Conservation (phyloP, 2,329 filamentous ascomycete species). For the Hypocreales sp. region DNA sequence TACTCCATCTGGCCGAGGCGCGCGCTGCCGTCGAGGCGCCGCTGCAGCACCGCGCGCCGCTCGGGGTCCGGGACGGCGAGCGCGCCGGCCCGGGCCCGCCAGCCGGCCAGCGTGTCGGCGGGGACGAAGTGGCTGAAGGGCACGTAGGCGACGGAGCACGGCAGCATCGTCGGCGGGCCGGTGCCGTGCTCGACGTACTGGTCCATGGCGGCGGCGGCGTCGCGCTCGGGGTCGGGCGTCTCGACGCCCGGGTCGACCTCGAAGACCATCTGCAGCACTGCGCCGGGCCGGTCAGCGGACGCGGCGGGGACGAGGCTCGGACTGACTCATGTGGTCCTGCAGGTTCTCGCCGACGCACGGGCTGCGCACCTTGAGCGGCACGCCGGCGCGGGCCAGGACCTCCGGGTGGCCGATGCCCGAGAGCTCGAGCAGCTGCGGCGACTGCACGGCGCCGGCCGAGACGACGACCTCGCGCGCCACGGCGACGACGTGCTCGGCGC, state of each 20-base stretch:
- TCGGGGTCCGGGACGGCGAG: constrained; percentile 8
- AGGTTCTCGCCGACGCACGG: constrained; percentile 32
- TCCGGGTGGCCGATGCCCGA: constrained; percentile 38
- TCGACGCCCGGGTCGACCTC: constrained; percentile 25
- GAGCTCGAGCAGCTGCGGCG: constrained; percentile 43
- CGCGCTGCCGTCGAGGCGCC: constrained; percentile 15
- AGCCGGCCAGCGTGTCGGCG: constrained; percentile 6
- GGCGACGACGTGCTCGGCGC: constrained; percentile 18
- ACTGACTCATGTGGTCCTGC: constrained; percentile 26
- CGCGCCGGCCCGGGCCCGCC: constrained; percentile 8
- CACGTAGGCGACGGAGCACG: constrained; percentile 25
- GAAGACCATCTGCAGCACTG: constrained; percentile 27
- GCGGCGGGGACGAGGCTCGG: background rate
- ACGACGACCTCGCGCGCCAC: constrained; percentile 39
- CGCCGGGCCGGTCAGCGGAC: no score
- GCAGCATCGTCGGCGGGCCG: constrained; percentile 23
- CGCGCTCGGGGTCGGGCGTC: constrained; percentile 20
- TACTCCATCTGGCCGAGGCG: constrained; percentile 30
- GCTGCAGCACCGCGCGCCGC: constrained; percentile 13
- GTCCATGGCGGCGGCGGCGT: constrained; percentile 17
- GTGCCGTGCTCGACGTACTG: constrained; percentile 12
- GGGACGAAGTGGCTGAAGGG: constrained; percentile 20
- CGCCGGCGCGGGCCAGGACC: constrained; percentile 20
- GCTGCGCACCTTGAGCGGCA: constrained; percentile 22
- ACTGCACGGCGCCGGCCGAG: constrained; percentile 39